phyloP scores from a whole-genome alignment of 2,329 filamentous ascomycete genomes.

The Aspergillus chevalieri region DNA sequence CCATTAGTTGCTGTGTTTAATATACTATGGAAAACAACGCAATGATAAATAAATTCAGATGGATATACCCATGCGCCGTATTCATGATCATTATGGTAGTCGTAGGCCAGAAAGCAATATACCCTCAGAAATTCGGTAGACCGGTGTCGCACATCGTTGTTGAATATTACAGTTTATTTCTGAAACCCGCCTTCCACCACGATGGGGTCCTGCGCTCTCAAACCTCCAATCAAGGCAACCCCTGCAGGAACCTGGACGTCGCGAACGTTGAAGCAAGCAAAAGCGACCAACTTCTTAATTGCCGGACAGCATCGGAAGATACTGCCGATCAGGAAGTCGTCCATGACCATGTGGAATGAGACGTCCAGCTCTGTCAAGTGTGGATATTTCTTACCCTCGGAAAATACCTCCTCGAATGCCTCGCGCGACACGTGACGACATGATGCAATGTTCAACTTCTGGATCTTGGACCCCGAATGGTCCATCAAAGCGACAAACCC shows the following conservation, averaged over 20 bases:
- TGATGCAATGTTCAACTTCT: conserved; percentile 68
- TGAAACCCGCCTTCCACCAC: conserved; percentile 23
- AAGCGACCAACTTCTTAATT: conserved; percentile 52
- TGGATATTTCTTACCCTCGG: conserved; percentile 56
- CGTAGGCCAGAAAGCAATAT: no score
- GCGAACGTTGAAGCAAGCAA: conserved; percentile 57
- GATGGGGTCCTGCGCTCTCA: conserved; percentile 53
- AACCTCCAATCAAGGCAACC: conserved; percentile 55
- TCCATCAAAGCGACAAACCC: conserved; percentile 78
- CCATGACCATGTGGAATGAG: conserved; percentile 54
- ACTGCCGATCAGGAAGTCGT: conserved; percentile 39
- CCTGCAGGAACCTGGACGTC: conserved; percentile 52
- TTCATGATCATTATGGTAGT: no score
- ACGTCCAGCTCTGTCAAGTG: conserved; percentile 67
- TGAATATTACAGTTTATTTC: no score
- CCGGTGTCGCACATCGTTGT: no score
- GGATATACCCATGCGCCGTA: no score
- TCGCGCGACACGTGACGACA: conserved; percentile 72
- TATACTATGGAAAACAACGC: no score
- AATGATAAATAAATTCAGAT: no score
- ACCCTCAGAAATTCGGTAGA: no score
- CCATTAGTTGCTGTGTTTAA: no score
- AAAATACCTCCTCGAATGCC: conserved; percentile 71
- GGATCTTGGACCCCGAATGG: conserved; percentile 66
- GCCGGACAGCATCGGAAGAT: conserved; percentile 43